These are phyloP conservation scores for Metschnikowia rubicola DNA, from an alignment of 805 yeast species.

Conservation along the genomic window DNA sequence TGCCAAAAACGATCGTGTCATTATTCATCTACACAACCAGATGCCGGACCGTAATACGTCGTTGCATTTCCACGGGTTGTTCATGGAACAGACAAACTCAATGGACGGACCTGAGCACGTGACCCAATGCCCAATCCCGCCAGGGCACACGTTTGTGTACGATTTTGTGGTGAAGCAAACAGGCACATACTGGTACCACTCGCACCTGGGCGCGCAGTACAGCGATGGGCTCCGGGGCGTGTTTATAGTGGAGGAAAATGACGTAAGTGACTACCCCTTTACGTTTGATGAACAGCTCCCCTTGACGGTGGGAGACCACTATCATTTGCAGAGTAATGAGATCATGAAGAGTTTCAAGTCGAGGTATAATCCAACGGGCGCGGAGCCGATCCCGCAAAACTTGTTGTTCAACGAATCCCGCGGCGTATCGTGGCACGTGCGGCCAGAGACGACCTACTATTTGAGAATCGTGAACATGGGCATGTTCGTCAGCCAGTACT, in stretches of 20 bases:
- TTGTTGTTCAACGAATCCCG: slow-evolving; percentile 62
- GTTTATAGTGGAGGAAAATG: slow-evolving; percentile 58
- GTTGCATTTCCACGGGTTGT: slow-evolving; percentile 46
- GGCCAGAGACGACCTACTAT: slow-evolving; percentile 59
- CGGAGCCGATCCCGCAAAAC: slow-evolving; percentile 76
- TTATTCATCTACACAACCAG: slow-evolving; percentile 32
- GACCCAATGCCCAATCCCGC: slow-evolving; percentile 45
- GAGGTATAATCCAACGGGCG: slow-evolving; percentile 78
- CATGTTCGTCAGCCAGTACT: slow-evolving; percentile 62
- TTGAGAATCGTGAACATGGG: slow-evolving; percentile 66
- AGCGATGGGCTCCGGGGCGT: slow-evolving; percentile 75
- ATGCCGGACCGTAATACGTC: slow-evolving; percentile 36
- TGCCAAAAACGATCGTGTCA: slow-evolving; percentile 38
- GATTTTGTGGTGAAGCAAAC: slow-evolving; percentile 27
- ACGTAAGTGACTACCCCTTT: slow-evolving; percentile 43
- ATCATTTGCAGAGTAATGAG: slow-evolving; percentile 50
- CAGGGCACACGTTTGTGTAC: slow-evolving; percentile 36
- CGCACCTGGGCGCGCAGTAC: slow-evolving; percentile 74
- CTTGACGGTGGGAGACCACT: slow-evolving; percentile 60
- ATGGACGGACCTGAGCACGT: slow-evolving; percentile 48
- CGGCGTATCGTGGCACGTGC: slow-evolving; percentile 52
- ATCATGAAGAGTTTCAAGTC: slow-evolving; percentile 49
- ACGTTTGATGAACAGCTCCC: slow-evolving; percentile 60
- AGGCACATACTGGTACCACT: slow-evolving; percentile 63
- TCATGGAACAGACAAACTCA: slow-evolving; percentile 33